Evolutionary conservation across 768 basidiomycete genomes (phyloP).

Genomic region (Pisolithus albus): DNA sequence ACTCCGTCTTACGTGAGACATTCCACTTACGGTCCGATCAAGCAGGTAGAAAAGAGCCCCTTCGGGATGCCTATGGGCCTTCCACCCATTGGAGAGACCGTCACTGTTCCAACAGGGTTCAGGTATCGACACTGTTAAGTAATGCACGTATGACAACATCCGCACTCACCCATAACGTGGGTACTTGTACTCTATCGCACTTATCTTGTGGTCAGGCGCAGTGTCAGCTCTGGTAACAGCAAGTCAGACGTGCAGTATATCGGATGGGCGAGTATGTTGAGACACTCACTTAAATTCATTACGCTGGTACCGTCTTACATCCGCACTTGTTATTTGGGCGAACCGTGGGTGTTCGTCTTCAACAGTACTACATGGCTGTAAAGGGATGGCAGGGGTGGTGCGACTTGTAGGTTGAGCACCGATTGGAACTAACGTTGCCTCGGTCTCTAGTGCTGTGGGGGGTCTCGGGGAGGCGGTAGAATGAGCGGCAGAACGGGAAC

Average conservation of each 20-base stretch:
- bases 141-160: too few species aligned
- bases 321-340: slow-evolving; percentile 9
- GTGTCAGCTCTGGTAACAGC: slow-evolving; percentile 5
- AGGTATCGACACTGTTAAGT: background rate
- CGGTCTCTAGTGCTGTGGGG: background rate
- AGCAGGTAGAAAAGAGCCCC: slow-evolving; percentile 55
- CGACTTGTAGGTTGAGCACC: too few species aligned
- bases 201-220: slow-evolving; percentile 3
- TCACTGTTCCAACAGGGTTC: slow-evolving; percentile 5
- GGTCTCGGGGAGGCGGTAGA: background rate
- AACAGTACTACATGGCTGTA: background rate
- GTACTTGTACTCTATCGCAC: slow-evolving; percentile 14
- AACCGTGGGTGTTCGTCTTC: slow-evolving; percentile 2
- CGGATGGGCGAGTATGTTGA: background rate
- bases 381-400: slow-evolving; percentile 2
- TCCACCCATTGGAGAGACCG: slow-evolving; percentile 35
- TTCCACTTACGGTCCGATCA: slow-evolving; percentile 33
- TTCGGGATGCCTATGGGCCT: slow-evolving; percentile 47
- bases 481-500: background rate
- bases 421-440: background rate
- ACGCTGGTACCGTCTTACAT: slow-evolving; percentile 10
- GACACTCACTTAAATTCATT: background rate
- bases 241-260: background rate
- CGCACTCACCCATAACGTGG: slow-evolving; percentile 1
- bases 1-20: background rate